A percentile compares a stretch with the other conserved stretches of the same genome.
Evolutionary conservation across 2,329 filamentous ascomycete genomes (phyloP).

Genomic region (Parastagonospora nodorum): DNA sequence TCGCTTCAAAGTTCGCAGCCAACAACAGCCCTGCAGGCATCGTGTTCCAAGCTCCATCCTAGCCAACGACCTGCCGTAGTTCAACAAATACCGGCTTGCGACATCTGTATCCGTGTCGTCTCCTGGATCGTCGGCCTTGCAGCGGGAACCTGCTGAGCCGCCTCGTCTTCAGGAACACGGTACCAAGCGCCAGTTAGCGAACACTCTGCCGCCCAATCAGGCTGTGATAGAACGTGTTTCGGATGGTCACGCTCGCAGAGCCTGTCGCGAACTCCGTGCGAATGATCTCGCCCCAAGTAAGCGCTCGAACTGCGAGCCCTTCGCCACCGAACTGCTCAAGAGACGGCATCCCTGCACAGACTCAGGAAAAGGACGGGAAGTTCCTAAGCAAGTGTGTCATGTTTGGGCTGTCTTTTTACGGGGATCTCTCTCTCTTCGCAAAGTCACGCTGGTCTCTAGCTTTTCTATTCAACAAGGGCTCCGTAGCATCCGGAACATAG

Average conservation of each 20-base stretch:
- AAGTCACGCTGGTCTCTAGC: too few relatives aligned
- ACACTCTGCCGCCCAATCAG: constrained; percentile 19
- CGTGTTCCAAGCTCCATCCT: constrained; percentile 15
- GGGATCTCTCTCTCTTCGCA: too few relatives aligned
- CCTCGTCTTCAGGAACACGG: constrained; percentile 32
- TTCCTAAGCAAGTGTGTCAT: too few relatives aligned
- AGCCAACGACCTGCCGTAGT: constrained; percentile 10
- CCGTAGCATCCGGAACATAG: too few relatives aligned
- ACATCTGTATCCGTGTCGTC: constrained; percentile 16
- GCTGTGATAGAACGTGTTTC: constrained; percentile 5
- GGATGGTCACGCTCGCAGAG: constrained; percentile 20
- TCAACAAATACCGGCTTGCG: constrained; percentile 15
- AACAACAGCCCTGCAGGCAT: constrained; percentile 12
- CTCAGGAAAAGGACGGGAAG: too few relatives aligned
- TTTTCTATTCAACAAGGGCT: too few relatives aligned
- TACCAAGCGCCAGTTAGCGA: constrained; percentile 8
- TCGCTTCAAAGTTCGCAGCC: constrained; percentile 11
- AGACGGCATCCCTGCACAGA: too few relatives aligned
- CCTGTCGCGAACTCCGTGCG: constrained; percentile 23
- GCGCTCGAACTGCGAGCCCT: too few relatives aligned
- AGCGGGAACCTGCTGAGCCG: constrained; percentile 38
- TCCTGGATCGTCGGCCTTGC: constrained; percentile 35
- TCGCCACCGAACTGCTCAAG: too few relatives aligned
- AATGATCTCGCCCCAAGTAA: constrained; percentile 4
- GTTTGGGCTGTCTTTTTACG: too few relatives aligned